phyloP scores from a whole-genome alignment of 371 early-diverging fungal species.

The Choanephora cucurbitarum region DNA sequence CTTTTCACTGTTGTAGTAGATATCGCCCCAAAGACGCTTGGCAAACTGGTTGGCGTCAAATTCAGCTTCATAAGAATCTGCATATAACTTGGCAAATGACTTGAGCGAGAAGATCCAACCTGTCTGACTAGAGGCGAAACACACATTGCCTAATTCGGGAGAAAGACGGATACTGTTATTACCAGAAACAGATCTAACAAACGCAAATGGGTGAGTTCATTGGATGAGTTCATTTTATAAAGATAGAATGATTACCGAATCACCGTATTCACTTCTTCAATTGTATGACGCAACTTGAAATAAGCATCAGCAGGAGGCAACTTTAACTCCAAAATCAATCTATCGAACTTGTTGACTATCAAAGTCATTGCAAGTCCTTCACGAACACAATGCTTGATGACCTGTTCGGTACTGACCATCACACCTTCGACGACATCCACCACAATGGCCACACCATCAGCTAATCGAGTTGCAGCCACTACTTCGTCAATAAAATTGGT shows the following conservation, averaged over 20 bases:
- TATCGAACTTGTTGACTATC: conserved; percentile 96
- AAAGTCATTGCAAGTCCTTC: conserved; percentile 83
- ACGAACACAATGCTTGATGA: conserved; percentile 82
- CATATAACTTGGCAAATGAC: conserved; percentile 92
- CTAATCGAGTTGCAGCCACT: conserved; percentile 81
- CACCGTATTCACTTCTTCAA: conserved; percentile 93
- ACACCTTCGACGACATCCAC: conserved; percentile 98
- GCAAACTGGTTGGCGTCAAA: conserved; percentile 84
- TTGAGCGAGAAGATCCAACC: conserved; percentile 95
- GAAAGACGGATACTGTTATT: conserved; percentile 73
- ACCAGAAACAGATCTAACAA: conserved; percentile 43
- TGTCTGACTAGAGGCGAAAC: conserved; percentile 89
- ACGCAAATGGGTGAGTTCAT: background rate
- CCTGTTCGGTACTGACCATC: conserved; percentile 91
- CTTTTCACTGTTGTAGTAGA: conserved; percentile 83
- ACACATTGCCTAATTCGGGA: conserved; percentile 96
- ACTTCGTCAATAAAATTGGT: conserved; percentile 95
- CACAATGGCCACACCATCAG: conserved; percentile 93
- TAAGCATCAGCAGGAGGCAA: conserved; percentile 96
- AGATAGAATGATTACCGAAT: too few relatives aligned
- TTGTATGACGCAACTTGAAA: conserved; percentile 91
- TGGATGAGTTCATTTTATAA: too few relatives aligned
- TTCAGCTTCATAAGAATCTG: conserved; percentile 70
- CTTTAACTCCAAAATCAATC: conserved; percentile 93
- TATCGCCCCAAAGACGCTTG: conserved; percentile 95